phyloP scores from a whole-genome alignment of 805 yeast genomes.

The Metschnikowia gelsemii region DNA sequence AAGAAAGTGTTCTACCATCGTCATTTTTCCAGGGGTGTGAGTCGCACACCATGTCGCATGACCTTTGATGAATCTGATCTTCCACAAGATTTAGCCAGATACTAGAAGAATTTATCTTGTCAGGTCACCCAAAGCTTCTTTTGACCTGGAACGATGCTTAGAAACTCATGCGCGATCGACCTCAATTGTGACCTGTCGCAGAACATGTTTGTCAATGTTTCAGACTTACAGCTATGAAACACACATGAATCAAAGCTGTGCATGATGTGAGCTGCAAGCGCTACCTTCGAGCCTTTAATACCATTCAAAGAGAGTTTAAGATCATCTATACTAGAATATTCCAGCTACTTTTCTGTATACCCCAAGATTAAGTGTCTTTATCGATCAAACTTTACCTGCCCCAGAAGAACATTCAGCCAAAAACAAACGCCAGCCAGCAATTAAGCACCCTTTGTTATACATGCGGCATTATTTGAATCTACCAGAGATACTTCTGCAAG shows the following conservation, averaged over 20 bases:
- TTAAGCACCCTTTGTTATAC: not conserved
- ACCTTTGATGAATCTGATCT: too few relatives aligned
- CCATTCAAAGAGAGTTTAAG: too few relatives aligned
- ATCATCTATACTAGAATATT: too few relatives aligned
- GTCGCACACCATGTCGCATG: too few relatives aligned
- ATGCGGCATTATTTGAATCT: constrained; percentile 42
- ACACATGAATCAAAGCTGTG: constrained; percentile 5
- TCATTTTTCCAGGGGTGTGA: too few relatives aligned
- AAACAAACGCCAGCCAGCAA: not conserved
- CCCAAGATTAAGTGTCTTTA: not conserved
- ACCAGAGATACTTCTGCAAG: constrained; percentile 57
- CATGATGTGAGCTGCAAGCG: constrained; percentile 7
- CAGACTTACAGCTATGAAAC: constrained; percentile 4
- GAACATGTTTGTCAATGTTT: not conserved
- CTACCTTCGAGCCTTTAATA: not conserved
- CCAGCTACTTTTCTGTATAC: not conserved
- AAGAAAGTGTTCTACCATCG: too few relatives aligned
- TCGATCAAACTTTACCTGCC: not conserved
- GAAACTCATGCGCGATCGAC: too few relatives aligned
- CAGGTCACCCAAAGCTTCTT: too few relatives aligned
- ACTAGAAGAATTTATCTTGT: too few relatives aligned
- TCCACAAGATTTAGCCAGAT: too few relatives aligned
- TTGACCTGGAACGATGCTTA: too few relatives aligned
- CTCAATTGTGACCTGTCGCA: not conserved
- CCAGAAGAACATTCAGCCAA: not conserved